Evolutionary conservation across 139 green algal species (phyloP).

Genomic region (Medakamo hakoo): DNA sequence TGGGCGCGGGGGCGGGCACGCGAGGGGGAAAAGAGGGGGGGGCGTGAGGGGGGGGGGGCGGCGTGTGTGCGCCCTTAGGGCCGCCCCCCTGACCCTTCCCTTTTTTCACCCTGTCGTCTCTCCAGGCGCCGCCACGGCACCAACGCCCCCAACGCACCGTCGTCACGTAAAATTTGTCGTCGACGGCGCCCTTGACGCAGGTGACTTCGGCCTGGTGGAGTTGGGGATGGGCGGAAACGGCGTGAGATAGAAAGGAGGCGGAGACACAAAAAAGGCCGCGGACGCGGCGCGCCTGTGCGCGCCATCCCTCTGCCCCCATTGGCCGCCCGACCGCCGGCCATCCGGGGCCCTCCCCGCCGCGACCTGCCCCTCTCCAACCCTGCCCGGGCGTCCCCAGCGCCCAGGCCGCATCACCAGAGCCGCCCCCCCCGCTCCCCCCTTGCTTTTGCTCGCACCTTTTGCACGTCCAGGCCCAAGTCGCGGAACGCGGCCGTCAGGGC

Average conservation of each 20-base stretch:
- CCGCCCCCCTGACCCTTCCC: no score
- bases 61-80: no score
- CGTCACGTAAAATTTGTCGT: conserved; percentile 73
- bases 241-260: no score
- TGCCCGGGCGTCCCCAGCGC: not conserved
- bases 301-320: not conserved
- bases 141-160: conserved; percentile 12
- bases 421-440: not conserved
- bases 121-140: no score
- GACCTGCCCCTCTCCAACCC: not conserved
- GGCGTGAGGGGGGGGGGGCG: not conserved
- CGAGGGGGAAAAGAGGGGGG: not conserved
- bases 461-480: conserved; percentile 66
- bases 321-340: no score
- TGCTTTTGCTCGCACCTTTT: conserved; percentile 18
- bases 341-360: conserved; percentile 1
- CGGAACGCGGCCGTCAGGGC: conserved; percentile 46
- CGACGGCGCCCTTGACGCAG: conserved; percentile 18
- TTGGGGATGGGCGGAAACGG: no score
- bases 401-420: not conserved
- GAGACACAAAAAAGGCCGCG: conserved; percentile 16
- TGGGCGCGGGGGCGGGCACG: not conserved
- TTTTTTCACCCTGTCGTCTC: no score
- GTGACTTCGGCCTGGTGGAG: conserved; percentile 39
- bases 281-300: not conserved